Percentiles rank a stretch among this genome's conserved stretches.
These are phyloP conservation scores for Phyllosticta citrichinensis DNA, from an alignment of 2,329 filamentous ascomycete species.

Conservation along the genomic window DNA sequence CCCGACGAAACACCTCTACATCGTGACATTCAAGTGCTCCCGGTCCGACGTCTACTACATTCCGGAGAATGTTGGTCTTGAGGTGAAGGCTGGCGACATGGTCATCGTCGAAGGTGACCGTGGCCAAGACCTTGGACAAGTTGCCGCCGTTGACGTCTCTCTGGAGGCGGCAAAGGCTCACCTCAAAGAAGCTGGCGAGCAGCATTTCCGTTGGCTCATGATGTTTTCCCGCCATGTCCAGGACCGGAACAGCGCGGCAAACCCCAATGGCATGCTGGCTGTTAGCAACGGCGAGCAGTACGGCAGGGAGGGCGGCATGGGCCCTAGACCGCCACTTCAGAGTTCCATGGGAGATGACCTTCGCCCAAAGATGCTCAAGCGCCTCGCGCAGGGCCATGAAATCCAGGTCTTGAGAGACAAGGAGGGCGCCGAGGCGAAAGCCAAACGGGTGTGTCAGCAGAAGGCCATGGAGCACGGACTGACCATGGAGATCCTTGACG, in stretches of 20 bases:
- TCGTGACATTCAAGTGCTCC: constrained; percentile 94
- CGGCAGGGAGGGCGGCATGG: constrained; percentile 69
- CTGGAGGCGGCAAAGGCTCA: constrained; percentile 79
- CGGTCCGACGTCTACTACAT: constrained; percentile 95
- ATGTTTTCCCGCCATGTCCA: constrained; percentile 67
- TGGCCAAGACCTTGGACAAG: constrained; percentile 88
- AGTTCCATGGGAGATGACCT: constrained; percentile 46
- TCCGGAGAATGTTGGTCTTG: constrained; percentile 86
- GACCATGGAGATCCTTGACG: constrained; percentile 97
- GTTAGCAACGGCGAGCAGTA: constrained; percentile 54
- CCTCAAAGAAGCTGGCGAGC: constrained; percentile 85
- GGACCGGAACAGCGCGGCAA: constrained; percentile 24
- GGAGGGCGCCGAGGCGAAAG: constrained; percentile 94
- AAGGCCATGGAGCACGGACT: constrained; percentile 91
- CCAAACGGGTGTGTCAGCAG: constrained; percentile 90
- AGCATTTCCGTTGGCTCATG: constrained; percentile 98
- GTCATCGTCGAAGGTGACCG: constrained; percentile 97
- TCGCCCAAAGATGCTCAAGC: constrained; percentile 94
- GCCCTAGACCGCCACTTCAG: constrained; percentile 51
- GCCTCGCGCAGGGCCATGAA: constrained; percentile 84
- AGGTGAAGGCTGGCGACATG: constrained; percentile 81
- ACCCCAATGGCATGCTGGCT: constrained; percentile 53
- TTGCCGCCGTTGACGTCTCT: constrained; percentile 77
- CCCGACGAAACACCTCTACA: constrained; percentile 48
- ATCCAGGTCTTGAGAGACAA: constrained; percentile 84